Base-by-base conservation (phyloP, 345 rosid species). In the Populus euphratica region DNA sequence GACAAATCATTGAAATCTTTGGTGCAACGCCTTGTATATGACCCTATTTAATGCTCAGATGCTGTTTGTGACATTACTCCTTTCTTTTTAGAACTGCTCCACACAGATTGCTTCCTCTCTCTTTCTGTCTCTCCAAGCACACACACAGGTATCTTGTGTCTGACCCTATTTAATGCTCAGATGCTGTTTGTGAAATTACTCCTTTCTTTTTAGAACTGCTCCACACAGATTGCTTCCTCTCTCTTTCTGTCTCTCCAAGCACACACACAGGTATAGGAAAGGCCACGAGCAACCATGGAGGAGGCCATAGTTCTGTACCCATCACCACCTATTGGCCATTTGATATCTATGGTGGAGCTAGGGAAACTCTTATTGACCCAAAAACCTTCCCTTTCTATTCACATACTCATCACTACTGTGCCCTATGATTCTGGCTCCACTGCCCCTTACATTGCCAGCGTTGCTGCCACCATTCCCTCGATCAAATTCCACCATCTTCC, bases 271-370 rank as follows among this genome's bases (percentile, higher is more conserved):
- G 5, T 13, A 52, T 18, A 52, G 59, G 59, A 52, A 52, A 52
- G 10, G 59, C 23, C n/a, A 52, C n/a, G 20, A 52, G 79, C 78
- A 69, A 33, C 27, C 9, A 74, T 73, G 80, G 76, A 75, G 54
- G 81, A 85, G 12, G 85, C 89, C 5, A 66, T 92, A 43, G 90
- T 92, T 67, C 76, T 92, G 17, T 89, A 88, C 75, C 94, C 96
- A n/a, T 54, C 90, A 3, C 91, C 96, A 44, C 85, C 86, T 18
- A 88, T 89, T 38, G 91, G 96, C 41, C 98, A 90, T 86, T 78
- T 93, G 63, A 81, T 86, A 7, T 87, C 96, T 67, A 89, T 89
- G 94, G 89, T 93, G 66, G 98, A 93, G 85, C 83, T 91, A 1
- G 92, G 87, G 63, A 90, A 90, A 67, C 79, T 86, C 73, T 66